Base-by-base conservation (phyloP, 2,329 filamentous ascomycete species). In the Penicillium sp. region DNA sequence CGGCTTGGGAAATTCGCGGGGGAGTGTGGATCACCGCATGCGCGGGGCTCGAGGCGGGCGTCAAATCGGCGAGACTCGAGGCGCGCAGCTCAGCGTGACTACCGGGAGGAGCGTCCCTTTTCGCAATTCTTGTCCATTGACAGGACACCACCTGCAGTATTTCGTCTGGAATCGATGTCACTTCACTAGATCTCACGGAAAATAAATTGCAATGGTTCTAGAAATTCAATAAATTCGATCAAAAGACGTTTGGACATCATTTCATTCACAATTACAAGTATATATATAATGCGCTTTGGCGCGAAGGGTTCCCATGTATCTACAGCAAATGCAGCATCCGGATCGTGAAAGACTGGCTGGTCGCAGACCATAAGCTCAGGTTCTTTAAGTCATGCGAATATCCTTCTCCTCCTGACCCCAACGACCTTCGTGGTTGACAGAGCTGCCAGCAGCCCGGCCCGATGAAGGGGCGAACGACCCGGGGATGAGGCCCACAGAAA, bases 401-500 rank as follows among this genome's bases (percentile, higher is more conserved):
- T 70, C 67, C 49, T 70, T 70, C 56, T 68, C 67, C 28, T 56
- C 60, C 9, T 53, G 48, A 9, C 52, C 54, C 63, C 60, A 66
- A 26, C 59, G 57, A 6, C 55, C 62, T 39, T 55, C 56, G 7
- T 58, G 54, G 12, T 61, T 53, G 11, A 53, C 48, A 29, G 61
- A 55, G 51, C 54, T 60, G 50, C 53, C 52, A 13, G 62, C 55
- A 54, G 52, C 53, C 42, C 50, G 47, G 29, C 46, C 46, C 24
- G 56, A 52, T 28, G 63, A 61, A 25, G 63, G 63, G n/a, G 66
- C 70, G 50, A 72, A 76, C 63, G 73, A 69, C 61, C 64, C 8
- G 29, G 29, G 29, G 29, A 32, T 32, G 29, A 32, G 29, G 29
- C 29, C 29, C 29, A 32, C 29, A 11, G 29, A 32, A 7, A 32